phyloP scores from a whole-genome alignment of 2,329 filamentous ascomycete genomes.

The Hymenoscyphus fraxineus region DNA sequence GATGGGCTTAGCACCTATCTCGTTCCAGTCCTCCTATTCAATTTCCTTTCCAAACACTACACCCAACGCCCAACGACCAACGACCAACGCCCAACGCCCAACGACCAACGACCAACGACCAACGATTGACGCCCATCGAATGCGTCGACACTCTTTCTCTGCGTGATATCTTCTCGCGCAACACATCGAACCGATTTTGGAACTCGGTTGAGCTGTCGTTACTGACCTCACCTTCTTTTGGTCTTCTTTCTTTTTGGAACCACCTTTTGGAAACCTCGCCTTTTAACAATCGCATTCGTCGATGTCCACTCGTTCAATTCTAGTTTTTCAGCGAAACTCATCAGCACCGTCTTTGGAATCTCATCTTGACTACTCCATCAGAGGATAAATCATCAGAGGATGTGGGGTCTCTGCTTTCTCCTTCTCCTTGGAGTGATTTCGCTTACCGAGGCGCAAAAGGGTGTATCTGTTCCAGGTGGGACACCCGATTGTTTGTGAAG shows the following conservation, averaged over 20 bases:
- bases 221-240: conserved; percentile 2
- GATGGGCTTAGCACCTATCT: background rate
- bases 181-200: conserved; percentile 1
- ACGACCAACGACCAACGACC: background rate
- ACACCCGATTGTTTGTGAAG: background rate
- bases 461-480: conserved; percentile 4
- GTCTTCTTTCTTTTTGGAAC: background rate
- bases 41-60: background rate
- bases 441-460: background rate
- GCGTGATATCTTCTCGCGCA: background rate
- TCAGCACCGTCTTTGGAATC: background rate
- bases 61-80: background rate
- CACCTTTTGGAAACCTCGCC: background rate
- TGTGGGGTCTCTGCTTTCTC: background rate
- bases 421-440: background rate
- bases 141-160: background rate
- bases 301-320: conserved; percentile 3
- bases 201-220: background rate
- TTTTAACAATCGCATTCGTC: background rate
- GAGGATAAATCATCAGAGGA: background rate
- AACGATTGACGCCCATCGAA: background rate
- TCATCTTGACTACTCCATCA: background rate
- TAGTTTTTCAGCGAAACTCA: background rate
- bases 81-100: no score
- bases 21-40: background rate